Conservation (phyloP, 2,329 filamentous ascomycete genomes). For the Claviceps arundinis region DNA sequence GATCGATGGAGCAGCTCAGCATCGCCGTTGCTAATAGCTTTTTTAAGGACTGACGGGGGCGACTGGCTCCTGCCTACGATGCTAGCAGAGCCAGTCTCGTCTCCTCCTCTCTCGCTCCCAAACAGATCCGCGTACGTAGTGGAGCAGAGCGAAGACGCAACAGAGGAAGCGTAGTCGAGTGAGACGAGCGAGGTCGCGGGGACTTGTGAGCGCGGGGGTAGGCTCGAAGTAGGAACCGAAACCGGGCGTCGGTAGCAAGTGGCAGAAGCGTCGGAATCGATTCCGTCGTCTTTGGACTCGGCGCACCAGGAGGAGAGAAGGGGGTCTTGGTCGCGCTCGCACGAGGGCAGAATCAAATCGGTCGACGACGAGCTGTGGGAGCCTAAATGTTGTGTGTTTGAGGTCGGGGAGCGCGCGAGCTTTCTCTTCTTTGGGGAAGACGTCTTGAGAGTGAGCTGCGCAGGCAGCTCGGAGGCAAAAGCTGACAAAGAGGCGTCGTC, state of each 20-base stretch:
- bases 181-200: constrained; percentile 26
- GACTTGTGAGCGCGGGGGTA: constrained; percentile 39
- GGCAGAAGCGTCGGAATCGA: constrained; percentile 14
- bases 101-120: constrained; percentile 39
- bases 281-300: constrained; percentile 24
- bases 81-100: constrained; percentile 29
- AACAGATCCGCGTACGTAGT: constrained; percentile 44
- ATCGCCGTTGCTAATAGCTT: constrained; percentile 47
- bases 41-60: constrained; percentile 36
- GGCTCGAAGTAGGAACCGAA: constrained; percentile 34
- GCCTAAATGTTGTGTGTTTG: constrained; percentile 27
- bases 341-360: constrained; percentile 38
- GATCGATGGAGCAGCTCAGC: constrained; percentile 45
- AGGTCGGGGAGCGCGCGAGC: constrained; percentile 34
- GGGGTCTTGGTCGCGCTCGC: constrained; percentile 36
- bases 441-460: constrained; percentile 59
- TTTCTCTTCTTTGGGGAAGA: constrained; percentile 64
- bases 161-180: constrained; percentile 39
- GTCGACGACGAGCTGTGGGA: constrained; percentile 23
- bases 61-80: constrained; percentile 34
- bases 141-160: constrained; percentile 43
- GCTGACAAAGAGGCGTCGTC: constrained; percentile 3
- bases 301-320: constrained; percentile 38
- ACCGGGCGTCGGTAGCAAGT: constrained; percentile 28
- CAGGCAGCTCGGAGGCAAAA: constrained; percentile 37